phyloP scores from a whole-genome alignment of 805 yeast genomes.

The Candida railenensis region DNA sequence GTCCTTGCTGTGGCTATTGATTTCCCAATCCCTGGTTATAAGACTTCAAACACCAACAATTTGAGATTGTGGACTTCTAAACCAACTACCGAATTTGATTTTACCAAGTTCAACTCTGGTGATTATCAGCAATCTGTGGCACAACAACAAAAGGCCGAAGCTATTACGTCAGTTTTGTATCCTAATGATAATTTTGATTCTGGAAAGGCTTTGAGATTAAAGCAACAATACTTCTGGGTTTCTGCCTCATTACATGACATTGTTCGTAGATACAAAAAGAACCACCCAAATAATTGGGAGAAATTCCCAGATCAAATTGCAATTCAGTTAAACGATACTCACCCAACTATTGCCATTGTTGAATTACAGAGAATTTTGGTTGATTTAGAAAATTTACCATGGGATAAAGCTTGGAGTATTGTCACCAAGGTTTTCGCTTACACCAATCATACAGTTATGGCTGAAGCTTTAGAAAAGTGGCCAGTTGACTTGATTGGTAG shows the following conservation, averaged over 20 bases:
- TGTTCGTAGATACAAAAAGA: conserved; percentile 83
- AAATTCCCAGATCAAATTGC: conserved; percentile 86
- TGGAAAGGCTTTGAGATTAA: conserved; percentile 88
- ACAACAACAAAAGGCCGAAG: conserved; percentile 85
- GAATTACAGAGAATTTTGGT: conserved; percentile 85
- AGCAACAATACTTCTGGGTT: conserved; percentile 97
- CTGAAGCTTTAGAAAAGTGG: conserved; percentile 95
- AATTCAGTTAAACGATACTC: conserved; percentile 92
- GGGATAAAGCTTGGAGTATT: conserved; percentile 86
- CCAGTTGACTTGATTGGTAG: conserved; percentile 78
- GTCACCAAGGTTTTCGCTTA: conserved; percentile 82
- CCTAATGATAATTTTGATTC: conserved; percentile 91
- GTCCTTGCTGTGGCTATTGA: conserved; percentile 89
- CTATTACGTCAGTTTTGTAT: conserved; percentile 87
- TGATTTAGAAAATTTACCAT: conserved; percentile 76
- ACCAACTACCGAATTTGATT: conserved; percentile 90
- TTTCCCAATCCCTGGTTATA: conserved; percentile 89
- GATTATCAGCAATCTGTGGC: conserved; percentile 83
- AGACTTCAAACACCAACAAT: conserved; percentile 80
- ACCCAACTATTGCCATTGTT: conserved; percentile 88
- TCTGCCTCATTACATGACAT: conserved; percentile 91
- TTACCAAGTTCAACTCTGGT: conserved; percentile 86
- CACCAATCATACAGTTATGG: conserved; percentile 94
- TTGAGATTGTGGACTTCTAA: conserved; percentile 86
- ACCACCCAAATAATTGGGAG: conserved; percentile 66